These are phyloP conservation scores for Leavenworthia alabamica DNA, from an alignment of 345 rosid genomes.

Conservation along the genomic window DNA sequence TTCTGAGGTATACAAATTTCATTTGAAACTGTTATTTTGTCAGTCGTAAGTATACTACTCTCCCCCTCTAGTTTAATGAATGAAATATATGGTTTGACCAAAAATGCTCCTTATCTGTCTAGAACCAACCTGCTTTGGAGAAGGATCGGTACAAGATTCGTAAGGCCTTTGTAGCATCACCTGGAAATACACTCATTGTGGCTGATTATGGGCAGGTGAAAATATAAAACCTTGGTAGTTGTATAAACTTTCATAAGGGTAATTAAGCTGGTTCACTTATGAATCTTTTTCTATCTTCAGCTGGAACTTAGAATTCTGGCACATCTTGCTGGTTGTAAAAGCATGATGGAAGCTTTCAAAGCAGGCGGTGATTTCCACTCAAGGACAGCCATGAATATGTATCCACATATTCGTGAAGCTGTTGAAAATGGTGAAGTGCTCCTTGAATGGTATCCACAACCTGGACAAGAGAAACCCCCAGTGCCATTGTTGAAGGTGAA, in stretches of 20 bases:
- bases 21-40: background rate
- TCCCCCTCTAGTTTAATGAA: no score
- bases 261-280: background rate
- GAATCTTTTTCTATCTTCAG: slow-evolving; percentile 34
- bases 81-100: no score
- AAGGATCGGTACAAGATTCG: slow-evolving; percentile 98
- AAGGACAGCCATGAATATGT: slow-evolving; percentile 98
- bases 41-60: background rate
- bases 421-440: slow-evolving; percentile 60
- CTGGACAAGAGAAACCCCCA: slow-evolving; percentile 90
- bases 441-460: slow-evolving; percentile 93
- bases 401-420: slow-evolving; percentile 79
- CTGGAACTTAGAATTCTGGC: slow-evolving; percentile 97
- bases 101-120: slow-evolving; percentile 10
- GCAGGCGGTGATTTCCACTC: slow-evolving; percentile 99
- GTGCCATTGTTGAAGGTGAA: slow-evolving; percentile 89
- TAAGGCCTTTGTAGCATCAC: slow-evolving; percentile 84
- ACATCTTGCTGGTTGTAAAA: slow-evolving; percentile 82
- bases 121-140: slow-evolving; percentile 99
- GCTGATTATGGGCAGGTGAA: slow-evolving; percentile 98
- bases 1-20: background rate
- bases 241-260: background rate
- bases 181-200: slow-evolving; percentile 91
- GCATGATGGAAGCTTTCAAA: slow-evolving; percentile 94
- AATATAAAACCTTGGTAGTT: background rate